phyloP scores from a whole-genome alignment of 2,329 filamentous ascomycete genomes.

The Rhynchosporium secalis region DNA sequence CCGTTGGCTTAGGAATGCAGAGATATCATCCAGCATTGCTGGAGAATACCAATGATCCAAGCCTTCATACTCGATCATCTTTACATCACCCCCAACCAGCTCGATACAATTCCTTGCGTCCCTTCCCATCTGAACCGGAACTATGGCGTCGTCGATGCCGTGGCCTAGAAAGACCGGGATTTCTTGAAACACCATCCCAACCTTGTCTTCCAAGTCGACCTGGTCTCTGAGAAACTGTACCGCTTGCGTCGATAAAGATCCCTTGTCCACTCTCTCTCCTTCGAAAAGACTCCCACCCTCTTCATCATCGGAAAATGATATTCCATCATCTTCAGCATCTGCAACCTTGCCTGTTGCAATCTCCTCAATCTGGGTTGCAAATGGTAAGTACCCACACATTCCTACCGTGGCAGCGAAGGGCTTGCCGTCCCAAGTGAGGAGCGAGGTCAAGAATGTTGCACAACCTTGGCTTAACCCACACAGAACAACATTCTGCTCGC shows the following conservation, averaged over 20 bases:
- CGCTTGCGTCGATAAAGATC: constrained; percentile 1
- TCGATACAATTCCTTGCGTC: constrained; percentile 41
- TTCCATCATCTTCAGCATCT: background rate
- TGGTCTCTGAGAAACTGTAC: constrained; percentile 25
- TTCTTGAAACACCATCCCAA: constrained; percentile 12
- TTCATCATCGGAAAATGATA: constrained; percentile 15
- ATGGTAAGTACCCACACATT: constrained; percentile 50
- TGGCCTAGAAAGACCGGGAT: constrained; percentile 51
- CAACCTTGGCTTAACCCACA: constrained; percentile 57
- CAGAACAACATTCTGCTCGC: constrained; percentile 46
- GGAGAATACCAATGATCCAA: constrained; percentile 50
- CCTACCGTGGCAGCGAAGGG: constrained; percentile 44
- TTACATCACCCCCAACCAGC: constrained; percentile 40
- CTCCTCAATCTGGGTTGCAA: constrained; percentile 38
- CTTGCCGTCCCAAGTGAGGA: constrained; percentile 47
- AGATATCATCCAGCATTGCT: constrained; percentile 45
- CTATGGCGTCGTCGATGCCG: constrained; percentile 47
- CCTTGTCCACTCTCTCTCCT: background rate
- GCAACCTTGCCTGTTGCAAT: constrained; percentile 7
- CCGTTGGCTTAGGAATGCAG: constrained; percentile 36
- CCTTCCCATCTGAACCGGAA: constrained; percentile 42
- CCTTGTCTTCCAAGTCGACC: constrained; percentile 21
- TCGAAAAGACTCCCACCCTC: background rate
- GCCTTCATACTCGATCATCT: constrained; percentile 44
- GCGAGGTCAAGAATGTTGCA: constrained; percentile 46